Evolutionary conservation across 495 filamentous ascomycete species (phyloP), one percentile per base, ranked within the genome.

Genomic region (Platismatia glauca): DNA sequence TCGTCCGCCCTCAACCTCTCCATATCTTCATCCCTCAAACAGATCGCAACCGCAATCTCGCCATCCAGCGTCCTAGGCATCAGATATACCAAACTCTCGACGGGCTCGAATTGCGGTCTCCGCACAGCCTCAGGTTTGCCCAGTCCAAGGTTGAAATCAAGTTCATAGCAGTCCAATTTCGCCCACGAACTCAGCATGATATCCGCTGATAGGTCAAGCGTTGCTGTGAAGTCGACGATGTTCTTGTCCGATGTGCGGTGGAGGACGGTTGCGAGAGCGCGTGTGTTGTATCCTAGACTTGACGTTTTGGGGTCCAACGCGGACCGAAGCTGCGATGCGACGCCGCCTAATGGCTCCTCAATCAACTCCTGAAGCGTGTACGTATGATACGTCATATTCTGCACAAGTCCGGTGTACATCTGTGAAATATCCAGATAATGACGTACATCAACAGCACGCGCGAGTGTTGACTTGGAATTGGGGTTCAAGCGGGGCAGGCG

Each of bases 131-230:
- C 75, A 4, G 81, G 79, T 50, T 67, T 71, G 1, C 81, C 83
- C 24, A 83, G 64, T 9, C 75, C 77, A 8, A 79, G 39, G n/a
- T 71, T 71, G 44, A 83, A 84, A 65, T 83, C 77, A 15, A 79
- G 67, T 0, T 70, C 66, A 63, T 79, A 80, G 64, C 67, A 76
- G 22, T 74, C 66, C 24, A 78, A 57, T 46, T 78, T 77, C 0
- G 77, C 71, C 83, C 81, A 86, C 12, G 80, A 84, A 66, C 77
- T 81, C 7, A 84, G 53, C 73, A 78, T 75, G 12, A 83, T 62
- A 60, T 82, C 81, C 27, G 57, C 61, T 1, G 71, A 68, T 33
- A 63, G 63, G 34, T 74, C 70, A 43, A 77, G 53, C 11, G 64
- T 61, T 12, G 70, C 72, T 3, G 70, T 63, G 6, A 71, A 57